These are phyloP conservation scores for Xylaria venustula DNA, from an alignment of 495 filamentous ascomycete genomes.

Conservation along the genomic window DNA sequence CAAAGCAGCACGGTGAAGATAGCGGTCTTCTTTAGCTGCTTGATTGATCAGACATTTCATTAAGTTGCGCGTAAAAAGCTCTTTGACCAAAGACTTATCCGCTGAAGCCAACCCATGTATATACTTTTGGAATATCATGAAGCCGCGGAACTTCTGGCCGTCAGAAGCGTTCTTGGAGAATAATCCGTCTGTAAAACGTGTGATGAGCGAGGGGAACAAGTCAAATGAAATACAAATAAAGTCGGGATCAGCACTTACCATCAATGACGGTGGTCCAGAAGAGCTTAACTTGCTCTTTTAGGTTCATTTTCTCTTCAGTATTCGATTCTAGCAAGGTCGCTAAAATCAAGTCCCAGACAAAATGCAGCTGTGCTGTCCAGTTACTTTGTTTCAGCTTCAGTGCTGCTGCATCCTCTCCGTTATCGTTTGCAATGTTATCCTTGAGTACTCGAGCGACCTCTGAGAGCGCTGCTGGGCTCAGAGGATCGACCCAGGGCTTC, in stretches of 20 bases:
- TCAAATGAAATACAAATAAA: too few relatives aligned
- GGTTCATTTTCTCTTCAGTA: constrained; percentile 27
- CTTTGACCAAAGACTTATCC: constrained; percentile 19
- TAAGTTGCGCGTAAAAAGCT: constrained; percentile 77
- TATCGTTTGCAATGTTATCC: constrained; percentile 62
- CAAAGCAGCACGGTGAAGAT: constrained; percentile 76
- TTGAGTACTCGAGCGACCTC: constrained; percentile 74
- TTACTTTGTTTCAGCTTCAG: constrained; percentile 50
- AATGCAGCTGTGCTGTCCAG: constrained; percentile 79
- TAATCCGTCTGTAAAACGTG: constrained; percentile 60
- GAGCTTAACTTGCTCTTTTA: constrained; percentile 57
- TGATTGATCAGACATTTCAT: constrained; percentile 86
- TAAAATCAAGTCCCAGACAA: constrained; percentile 82
- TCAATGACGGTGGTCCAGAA: constrained; percentile 93
- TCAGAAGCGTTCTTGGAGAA: constrained; percentile 78
- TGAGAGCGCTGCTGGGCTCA: constrained; percentile 60
- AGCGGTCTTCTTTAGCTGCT: constrained; percentile 75
- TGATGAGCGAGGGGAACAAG: constrained; percentile 13
- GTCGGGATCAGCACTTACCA: constrained; percentile 53
- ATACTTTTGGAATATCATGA: constrained; percentile 76
- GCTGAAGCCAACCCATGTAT: constrained; percentile 49
- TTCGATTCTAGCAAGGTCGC: constrained; percentile 45
- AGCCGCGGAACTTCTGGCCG: constrained; percentile 87
- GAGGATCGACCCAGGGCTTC: constrained; percentile 76
- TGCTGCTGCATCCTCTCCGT: constrained; percentile 42